Conservation (phyloP, 139 green algal species). For the Choricystis sp. region DNA sequence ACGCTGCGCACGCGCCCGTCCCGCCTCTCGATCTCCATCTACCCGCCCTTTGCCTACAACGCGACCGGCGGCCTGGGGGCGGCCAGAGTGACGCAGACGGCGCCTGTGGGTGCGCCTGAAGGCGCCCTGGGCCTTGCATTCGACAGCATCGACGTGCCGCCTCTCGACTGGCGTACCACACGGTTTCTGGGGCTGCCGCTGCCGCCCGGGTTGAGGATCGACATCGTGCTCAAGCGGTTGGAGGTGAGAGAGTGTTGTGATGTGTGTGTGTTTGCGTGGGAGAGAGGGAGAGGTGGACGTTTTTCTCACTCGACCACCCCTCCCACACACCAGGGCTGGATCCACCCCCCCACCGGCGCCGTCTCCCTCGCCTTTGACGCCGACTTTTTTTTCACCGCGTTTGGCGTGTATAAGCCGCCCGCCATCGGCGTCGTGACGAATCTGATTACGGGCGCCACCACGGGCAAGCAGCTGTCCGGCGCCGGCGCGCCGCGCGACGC, state of each 20-base stretch:
- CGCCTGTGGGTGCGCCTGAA: no score
- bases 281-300: no score
- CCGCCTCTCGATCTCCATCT: conserved; percentile 29
- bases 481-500: not conserved
- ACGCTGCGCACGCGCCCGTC: conserved; percentile 18
- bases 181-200: conserved; percentile 40
- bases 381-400: conserved; percentile 32
- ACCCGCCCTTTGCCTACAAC: conserved; percentile 53
- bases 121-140: conserved; percentile 4
- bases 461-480: not conserved
- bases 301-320: conserved; percentile 7
- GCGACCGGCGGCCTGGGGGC: conserved; percentile 42
- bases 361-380: conserved; percentile 42
- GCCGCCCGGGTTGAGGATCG: conserved; percentile 44
- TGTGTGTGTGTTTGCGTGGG: no score
- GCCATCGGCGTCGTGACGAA: not conserved
- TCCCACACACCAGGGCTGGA: conserved; percentile 21
- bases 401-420: conserved; percentile 12
- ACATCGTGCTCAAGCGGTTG: conserved; percentile 27
- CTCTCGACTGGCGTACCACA: conserved; percentile 32
- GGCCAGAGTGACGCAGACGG: conserved; percentile 23
- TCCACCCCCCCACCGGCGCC: conserved; percentile 30
- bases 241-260: no score
- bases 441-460: not conserved
- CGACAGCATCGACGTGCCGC: conserved; percentile 31